A percentile compares a stretch with the other conserved stretches of the same genome.
phyloP scores from a whole-genome alignment of 768 basidiomycete genomes.

The Botryobasidium botryosum region DNA sequence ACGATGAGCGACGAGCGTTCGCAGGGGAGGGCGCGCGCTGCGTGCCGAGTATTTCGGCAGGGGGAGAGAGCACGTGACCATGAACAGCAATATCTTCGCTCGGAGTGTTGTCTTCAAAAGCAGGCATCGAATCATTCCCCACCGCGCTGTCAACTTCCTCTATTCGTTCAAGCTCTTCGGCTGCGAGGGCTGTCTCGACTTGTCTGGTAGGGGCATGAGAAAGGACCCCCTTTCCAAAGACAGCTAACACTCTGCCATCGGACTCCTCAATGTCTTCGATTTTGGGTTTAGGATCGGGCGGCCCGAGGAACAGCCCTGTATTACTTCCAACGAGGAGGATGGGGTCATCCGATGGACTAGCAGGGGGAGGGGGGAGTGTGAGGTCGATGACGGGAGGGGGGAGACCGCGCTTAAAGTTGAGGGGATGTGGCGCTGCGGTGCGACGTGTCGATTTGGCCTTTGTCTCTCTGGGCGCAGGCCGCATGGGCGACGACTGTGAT shows the following conservation, averaged over 20 bases:
- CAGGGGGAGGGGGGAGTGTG: slow-evolving; percentile 40
- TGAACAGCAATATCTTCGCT: too few species aligned
- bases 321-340: slow-evolving; percentile 35
- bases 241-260: not conserved
- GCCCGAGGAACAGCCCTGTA: not conserved
- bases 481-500: too few species aligned
- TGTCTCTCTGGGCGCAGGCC: too few species aligned
- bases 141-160: slow-evolving; percentile 20
- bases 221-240: too few species aligned
- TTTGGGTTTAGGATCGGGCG: not conserved
- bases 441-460: too few species aligned
- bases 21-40: too few species aligned
- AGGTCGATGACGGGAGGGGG: slow-evolving; percentile 43
- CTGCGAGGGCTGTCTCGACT: slow-evolving; percentile 8
- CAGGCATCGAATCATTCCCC: slow-evolving; percentile 21
- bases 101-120: not conserved
- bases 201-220: too few species aligned
- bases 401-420: too few species aligned
- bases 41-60: too few species aligned
- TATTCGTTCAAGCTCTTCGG: slow-evolving; percentile 17
- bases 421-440: too few species aligned
- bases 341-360: slow-evolving; percentile 64
- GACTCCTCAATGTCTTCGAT: slow-evolving; percentile 1
- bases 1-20: too few species aligned
- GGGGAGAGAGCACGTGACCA: too few species aligned